phyloP scores from a whole-genome alignment of 805 yeast genomes.

The Zygosaccharomyces bisporus region DNA sequence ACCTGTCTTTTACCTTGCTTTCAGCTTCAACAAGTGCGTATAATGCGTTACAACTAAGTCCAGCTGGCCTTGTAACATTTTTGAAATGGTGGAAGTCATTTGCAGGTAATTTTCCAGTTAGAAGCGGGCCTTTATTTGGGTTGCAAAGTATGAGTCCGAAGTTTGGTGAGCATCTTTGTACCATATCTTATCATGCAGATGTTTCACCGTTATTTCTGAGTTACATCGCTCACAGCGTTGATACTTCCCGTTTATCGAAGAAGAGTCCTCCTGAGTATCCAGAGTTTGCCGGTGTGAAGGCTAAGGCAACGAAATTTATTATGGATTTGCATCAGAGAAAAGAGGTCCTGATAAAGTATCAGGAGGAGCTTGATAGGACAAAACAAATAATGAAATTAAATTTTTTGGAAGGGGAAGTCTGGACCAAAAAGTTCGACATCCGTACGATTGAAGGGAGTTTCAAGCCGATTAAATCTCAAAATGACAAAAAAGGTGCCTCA shows the following conservation, averaged over 20 bases:
- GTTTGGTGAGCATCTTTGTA: conserved; percentile 68
- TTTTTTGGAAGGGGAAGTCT: conserved; percentile 64
- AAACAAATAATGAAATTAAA: conserved; percentile 51
- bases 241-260: conserved; percentile 27
- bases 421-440: conserved; percentile 53
- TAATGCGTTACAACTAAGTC: conserved; percentile 76
- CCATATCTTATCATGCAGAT: conserved; percentile 75
- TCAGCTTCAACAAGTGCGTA: conserved; percentile 44
- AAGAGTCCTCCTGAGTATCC: conserved; percentile 24
- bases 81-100: conserved; percentile 84
- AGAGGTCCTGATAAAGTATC: conserved; percentile 44
- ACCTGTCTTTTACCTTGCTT: conserved; percentile 56
- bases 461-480: conserved; percentile 26
- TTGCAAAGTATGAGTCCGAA: conserved; percentile 53
- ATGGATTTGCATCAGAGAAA: conserved; percentile 67
- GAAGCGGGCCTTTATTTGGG: conserved; percentile 70
- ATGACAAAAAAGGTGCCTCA: conserved; percentile 17
- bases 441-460: conserved; percentile 52
- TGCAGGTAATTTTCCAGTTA: conserved; percentile 74
- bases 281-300: conserved; percentile 69
- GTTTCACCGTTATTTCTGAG: conserved; percentile 70
- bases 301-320: conserved; percentile 49
- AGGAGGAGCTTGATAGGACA: conserved; percentile 45
- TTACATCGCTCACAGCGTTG: conserved; percentile 56
- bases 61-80: conserved; percentile 63